Evolutionary conservation across 306 rosid species (phyloP).

Genomic region (Vachellia collinsii): DNA sequence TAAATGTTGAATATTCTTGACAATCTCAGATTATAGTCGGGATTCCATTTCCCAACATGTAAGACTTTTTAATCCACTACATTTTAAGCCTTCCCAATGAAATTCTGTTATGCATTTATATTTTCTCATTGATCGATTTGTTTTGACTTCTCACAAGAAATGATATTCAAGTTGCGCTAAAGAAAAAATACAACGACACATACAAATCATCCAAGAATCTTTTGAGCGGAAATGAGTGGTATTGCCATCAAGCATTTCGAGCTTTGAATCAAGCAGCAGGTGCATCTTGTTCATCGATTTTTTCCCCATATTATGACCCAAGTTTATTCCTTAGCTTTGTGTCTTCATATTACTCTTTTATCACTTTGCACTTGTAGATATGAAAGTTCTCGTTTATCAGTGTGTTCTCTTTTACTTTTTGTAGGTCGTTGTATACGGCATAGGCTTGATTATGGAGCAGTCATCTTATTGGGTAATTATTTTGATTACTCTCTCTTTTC

Average conservation of each 20-base stretch:
- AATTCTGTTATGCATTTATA: not conserved
- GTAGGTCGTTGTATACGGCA: slow-evolving; percentile 95
- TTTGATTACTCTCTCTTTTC: slow-evolving; percentile 30
- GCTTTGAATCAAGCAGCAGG: slow-evolving; percentile 99
- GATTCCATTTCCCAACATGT: slow-evolving; percentile 95
- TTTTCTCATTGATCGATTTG: slow-evolving; percentile 45
- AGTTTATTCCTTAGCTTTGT: slow-evolving; percentile 1
- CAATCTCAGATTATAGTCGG: slow-evolving; percentile 90
- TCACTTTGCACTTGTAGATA: not conserved
- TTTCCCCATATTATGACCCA: slow-evolving; percentile 8
- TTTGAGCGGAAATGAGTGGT: slow-evolving; percentile 86
- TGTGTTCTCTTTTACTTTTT: slow-evolving; percentile 28
- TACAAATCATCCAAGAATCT: slow-evolving; percentile 76
- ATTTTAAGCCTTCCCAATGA: slow-evolving; percentile 28
- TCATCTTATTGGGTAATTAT: slow-evolving; percentile 80
- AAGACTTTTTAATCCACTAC: slow-evolving; percentile 49
- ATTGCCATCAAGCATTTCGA: slow-evolving; percentile 96
- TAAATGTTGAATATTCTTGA: slow-evolving; percentile 54
- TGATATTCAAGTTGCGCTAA: slow-evolving; percentile 78
- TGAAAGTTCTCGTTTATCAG: not conserved
- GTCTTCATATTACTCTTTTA: not conserved
- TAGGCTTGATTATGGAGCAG: slow-evolving; percentile 88
- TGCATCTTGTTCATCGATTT: slow-evolving; percentile 35
- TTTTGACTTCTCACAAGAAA: slow-evolving; percentile 55
- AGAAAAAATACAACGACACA: slow-evolving; percentile 78